Base-by-base conservation (phyloP, 2,329 filamentous ascomycete species). In the Fusarium vanettenii region DNA sequence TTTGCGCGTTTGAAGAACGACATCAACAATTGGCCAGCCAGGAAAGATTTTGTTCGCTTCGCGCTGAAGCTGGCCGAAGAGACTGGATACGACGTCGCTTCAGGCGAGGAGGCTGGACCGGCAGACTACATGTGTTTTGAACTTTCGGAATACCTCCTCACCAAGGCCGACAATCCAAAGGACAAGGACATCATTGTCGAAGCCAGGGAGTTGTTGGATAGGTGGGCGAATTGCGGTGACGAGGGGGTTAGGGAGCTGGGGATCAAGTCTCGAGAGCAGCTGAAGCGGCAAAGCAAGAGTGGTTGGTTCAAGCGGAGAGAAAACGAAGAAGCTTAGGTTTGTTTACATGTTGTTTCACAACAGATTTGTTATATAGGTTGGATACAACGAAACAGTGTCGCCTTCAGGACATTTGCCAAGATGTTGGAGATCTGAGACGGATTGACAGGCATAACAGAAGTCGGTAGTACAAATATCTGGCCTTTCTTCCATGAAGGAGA, bases 41-140 rank as follows among this genome's bases (percentile, higher is more conserved):
- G 29, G n/a, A 6, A 43, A 11, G 13, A 67, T 1, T 66, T 65
- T 48, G 61, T 41, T 1, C 62, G 45, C 18, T 65, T 70, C 6
- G 70, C 72, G 4, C 39, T 81, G 25, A 70, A 71, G 41, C 25
- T 71, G 20, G 69, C 41, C 8, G 45, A 37, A 13, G n/a, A 45
- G 3, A 56, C 64, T 7, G 33, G 29, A 1, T 64, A 67, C 14
- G 56, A 70, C 8, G 29, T 62, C 5, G 29, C 68, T 33, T 63
- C 69, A 1, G 37, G 45, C 6, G 57, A 57, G 4, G 48, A 61
- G 22, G 66, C 67, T 0, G 48, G 6, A 2, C 62, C 79, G 11
- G 61, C 56, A 3, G 78, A 79, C 31, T 74, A 76, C 56, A 63
- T 80, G 7, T 66, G 74, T 2, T 59, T 72, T 25, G 78, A 79